Conservation (phyloP, 768 basidiomycete species). For the Sarcomyxa edulis region DNA sequence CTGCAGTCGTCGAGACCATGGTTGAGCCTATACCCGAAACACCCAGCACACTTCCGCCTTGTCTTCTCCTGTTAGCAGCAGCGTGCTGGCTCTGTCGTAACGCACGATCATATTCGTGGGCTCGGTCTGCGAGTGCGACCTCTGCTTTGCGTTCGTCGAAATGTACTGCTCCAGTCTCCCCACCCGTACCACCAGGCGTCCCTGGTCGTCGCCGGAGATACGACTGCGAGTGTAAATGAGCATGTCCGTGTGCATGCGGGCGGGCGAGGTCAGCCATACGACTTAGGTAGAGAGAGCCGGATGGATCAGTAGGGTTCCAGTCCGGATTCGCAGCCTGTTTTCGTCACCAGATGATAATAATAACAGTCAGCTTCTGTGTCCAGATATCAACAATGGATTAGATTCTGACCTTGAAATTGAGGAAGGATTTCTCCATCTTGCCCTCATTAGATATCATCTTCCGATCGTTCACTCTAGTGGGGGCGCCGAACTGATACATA, state of each 20-base stretch:
- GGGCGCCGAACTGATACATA: slow-evolving; percentile 84
- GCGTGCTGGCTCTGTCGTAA: slow-evolving; percentile 62
- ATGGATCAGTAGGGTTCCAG: slow-evolving; percentile 90
- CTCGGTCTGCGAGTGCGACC: slow-evolving; percentile 39
- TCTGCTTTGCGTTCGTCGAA: slow-evolving; percentile 27
- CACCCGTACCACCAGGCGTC: slow-evolving; percentile 10
- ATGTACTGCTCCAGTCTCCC: slow-evolving; percentile 23
- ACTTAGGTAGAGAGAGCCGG: slow-evolving; percentile 85
- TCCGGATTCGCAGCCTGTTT: slow-evolving; percentile 92
- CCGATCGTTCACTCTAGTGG: slow-evolving; percentile 59
- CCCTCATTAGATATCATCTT: slow-evolving; percentile 84
- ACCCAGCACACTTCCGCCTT: slow-evolving; percentile 40
- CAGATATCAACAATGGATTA: no score
- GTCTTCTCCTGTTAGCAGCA: slow-evolving; percentile 42
- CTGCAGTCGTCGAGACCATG: slow-evolving; percentile 34
- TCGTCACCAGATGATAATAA: no score
- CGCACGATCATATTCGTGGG: slow-evolving; percentile 74
- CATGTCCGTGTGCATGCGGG: slow-evolving; percentile 29
- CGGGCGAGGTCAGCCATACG: slow-evolving; percentile 66
- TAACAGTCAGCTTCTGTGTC: no score
- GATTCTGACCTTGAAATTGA: slow-evolving; percentile 75
- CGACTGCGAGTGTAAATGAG: no score
- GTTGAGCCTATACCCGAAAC: slow-evolving; percentile 12
- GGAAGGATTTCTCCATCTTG: slow-evolving; percentile 99
- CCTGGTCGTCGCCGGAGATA: slow-evolving; percentile 11